Conservation (phyloP, 139 green algal species). For the Ettlia oleoabundans region DNA sequence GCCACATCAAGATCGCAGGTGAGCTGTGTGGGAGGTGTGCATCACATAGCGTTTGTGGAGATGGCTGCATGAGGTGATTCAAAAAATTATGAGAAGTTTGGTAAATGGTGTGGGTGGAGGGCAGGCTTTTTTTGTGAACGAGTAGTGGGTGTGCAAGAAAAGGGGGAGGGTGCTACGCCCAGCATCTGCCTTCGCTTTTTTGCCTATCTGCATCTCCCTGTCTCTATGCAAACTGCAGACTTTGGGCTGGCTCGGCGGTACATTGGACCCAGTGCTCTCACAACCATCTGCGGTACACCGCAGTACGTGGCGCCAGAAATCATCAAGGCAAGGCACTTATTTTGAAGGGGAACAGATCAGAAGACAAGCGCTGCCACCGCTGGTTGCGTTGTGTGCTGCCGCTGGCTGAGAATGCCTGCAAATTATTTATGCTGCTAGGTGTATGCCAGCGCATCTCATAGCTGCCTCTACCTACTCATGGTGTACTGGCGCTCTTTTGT, state of each 20-base stretch:
- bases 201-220: background rate
- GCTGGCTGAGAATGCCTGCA: no score
- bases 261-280: slow-evolving; percentile 55
- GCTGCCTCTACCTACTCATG: background rate
- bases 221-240: slow-evolving; percentile 61
- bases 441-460: background rate
- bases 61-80: background rate
- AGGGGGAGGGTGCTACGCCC: no score
- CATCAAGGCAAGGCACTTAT: slow-evolving; percentile 55
- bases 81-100: no score
- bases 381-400: background rate
- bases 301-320: slow-evolving; percentile 96
- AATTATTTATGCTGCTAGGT: background rate
- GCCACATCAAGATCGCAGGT: slow-evolving; percentile 65
- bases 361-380: background rate
- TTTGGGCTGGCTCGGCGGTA: slow-evolving; percentile 90
- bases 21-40: background rate
- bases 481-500: background rate
- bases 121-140: no score
- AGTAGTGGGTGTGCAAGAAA: no score
- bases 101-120: no score
- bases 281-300: slow-evolving; percentile 90
- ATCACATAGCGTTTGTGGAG: background rate
- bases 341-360: background rate
- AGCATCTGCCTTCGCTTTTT: no score